Base-by-base conservation (phyloP, 2,329 filamentous ascomycete genomes). In the Trichoderma atroviride region DNA sequence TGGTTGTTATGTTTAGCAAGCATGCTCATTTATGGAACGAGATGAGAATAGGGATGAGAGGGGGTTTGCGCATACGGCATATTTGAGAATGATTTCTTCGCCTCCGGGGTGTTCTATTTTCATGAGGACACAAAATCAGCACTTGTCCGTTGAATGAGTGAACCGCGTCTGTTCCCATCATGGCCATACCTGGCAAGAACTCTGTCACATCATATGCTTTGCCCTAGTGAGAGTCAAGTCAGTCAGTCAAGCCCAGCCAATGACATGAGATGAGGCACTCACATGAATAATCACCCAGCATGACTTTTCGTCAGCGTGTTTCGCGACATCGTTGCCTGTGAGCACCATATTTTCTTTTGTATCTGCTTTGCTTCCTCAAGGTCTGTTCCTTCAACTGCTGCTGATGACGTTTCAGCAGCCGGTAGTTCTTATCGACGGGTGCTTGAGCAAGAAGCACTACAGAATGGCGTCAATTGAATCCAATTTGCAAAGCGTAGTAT, bases 251-350 rank as follows among this genome's bases (percentile, higher is more conserved):
- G 16, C 19, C 29, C 33, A 35, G 33, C 40, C 59, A 61, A 33
- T 37, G 13, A 62, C 24, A 31, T 64, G 62, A 56, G 64, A 27
- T 47, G 40, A n/a, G 11, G 24, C 47, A 65, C 82, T 72, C 80
- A 88, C 92, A 81, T 96, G 92, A 70, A 96, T 88, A 76, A 97
- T 92, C 57, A 97, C 92, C 94, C 94, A 97, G 82, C 94, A 97
- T 62, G 92, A 95, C 74, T 97, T 89, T 75, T 87, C 87, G 75
- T 84, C 91, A 82, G 91, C 91, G 84, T 98, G 95, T 83, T 93
- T 82, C 27, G 85, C 84, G 69, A 88, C 82, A 65, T 88, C 85
- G 62, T 78, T 80, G 55, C 86, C 86, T 19, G 82, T 85, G 67
- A 88, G 78, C 66, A 78, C 78, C 81, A 84, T 83, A 69, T 72